Base-by-base conservation (phyloP, 257 asterid genomes). In the Solanum verrucosum region DNA sequence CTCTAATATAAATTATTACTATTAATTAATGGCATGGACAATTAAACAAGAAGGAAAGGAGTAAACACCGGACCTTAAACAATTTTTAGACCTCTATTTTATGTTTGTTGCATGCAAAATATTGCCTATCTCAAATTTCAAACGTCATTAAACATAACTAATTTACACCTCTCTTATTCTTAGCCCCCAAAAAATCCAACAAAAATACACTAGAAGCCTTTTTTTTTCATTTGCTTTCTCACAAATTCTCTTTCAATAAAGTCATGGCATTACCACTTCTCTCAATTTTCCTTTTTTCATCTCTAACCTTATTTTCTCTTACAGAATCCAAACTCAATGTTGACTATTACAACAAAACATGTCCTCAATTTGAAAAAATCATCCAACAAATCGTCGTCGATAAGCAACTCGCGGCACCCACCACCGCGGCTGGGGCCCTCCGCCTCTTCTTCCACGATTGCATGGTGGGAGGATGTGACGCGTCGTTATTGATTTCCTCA, bases 371-470 rank as follows among this genome's bases (percentile, higher is more conserved):
- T 90, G 38, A 70, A 38, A 68, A 88, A 9, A 93, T 94, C 89
- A 73, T 94, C 49, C 97, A 93, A 71, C 88, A 93, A 67, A 88
- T 90, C n/a, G 87, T 91, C 75, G 89, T 89, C 18, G 95, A 93
- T 71, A 96, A 96, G 88, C 99, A 96, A 88, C 89, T 94, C 7
- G 40, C 95, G 9, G 63, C 90, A 67, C 99, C 98, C 77, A 91
- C 97, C 73, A 93, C 98, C 2, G 98, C 98, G 14, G 98, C 98
- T 12, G 99, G 95, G 56, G 87, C 94, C 89, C 95, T 96, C 89
- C 98, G 98, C 88, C 87, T 95, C 74, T 96, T 96, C 92, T 96
- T 96, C 95, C 99, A 96, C 85, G 98, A 96, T 86, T 96, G 99
- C 91, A 78, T 95, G 35, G 97, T 94, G 21, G 98, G 93, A 13